phyloP scores from a whole-genome alignment of 257 asterid genomes.

The Gentiana macrophylla region DNA sequence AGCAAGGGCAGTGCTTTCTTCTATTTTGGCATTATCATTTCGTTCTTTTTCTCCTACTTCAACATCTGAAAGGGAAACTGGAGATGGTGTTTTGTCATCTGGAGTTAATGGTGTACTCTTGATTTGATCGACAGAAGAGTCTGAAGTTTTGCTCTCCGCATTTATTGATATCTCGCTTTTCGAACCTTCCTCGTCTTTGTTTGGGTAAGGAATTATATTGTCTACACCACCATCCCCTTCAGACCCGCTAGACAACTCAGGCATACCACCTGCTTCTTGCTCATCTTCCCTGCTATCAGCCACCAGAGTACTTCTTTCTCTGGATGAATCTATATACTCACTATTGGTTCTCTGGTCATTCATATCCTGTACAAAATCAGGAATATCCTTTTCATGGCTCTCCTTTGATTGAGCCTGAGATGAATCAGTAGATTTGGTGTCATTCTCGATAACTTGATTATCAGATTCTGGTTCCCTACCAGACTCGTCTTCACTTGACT shows the following conservation, averaged over 20 bases:
- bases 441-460: slow-evolving; percentile 31
- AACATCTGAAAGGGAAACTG: slow-evolving; percentile 38
- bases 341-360: slow-evolving; percentile 16
- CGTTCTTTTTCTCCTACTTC: slow-evolving; percentile 29
- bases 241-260: slow-evolving; percentile 22
- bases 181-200: slow-evolving; percentile 25
- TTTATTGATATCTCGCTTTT: slow-evolving; percentile 14
- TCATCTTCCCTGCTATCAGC: slow-evolving; percentile 28
- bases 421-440: slow-evolving; percentile 23
- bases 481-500: slow-evolving; percentile 29
- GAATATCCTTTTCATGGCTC: slow-evolving; percentile 17
- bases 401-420: slow-evolving; percentile 16
- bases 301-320: slow-evolving; percentile 15
- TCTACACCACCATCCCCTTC: slow-evolving; percentile 34
- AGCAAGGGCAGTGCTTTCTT: slow-evolving; percentile 29
- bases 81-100: slow-evolving; percentile 31
- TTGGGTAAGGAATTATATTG: slow-evolving; percentile 21
- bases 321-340: slow-evolving; percentile 23
- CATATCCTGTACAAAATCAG: slow-evolving; percentile 22
- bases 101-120: slow-evolving; percentile 20
- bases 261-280: slow-evolving; percentile 28
- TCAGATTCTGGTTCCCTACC: slow-evolving; percentile 30
- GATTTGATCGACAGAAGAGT: slow-evolving; percentile 28
- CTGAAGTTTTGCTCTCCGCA: slow-evolving; percentile 14
- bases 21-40: slow-evolving; percentile 32